Conservation (phyloP, 495 filamentous ascomycete genomes). For the Hypoxylon subgilvum region DNA sequence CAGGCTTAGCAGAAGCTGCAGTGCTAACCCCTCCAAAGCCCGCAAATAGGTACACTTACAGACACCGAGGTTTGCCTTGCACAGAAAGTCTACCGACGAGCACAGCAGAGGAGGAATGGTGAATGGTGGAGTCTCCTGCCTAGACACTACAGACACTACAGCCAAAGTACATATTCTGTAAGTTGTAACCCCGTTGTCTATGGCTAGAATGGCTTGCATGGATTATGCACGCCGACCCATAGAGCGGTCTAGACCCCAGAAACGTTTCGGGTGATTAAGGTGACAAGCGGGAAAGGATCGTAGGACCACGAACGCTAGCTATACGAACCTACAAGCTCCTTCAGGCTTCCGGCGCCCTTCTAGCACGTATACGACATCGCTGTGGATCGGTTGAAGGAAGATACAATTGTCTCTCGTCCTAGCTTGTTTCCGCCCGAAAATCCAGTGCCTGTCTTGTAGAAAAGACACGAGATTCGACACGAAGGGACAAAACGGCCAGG, state of each 20-base stretch:
- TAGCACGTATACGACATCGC: background rate
- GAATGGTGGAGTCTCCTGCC: constrained; percentile 35
- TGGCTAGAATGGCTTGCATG: constrained; percentile 39
- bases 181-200: constrained; percentile 38
- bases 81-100: constrained; percentile 30
- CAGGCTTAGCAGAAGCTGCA: constrained; percentile 21
- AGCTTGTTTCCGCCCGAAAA: constrained; percentile 18
- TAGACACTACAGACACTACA: constrained; percentile 21
- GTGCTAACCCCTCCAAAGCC: constrained; percentile 24
- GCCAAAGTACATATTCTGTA: no score
- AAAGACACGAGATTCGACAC: constrained; percentile 15
- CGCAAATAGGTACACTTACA: constrained; percentile 35
- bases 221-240: constrained; percentile 32
- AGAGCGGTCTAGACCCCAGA: constrained; percentile 35
- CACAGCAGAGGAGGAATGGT: constrained; percentile 28
- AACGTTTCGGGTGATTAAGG: constrained; percentile 39
- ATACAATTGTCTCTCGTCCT: constrained; percentile 15
- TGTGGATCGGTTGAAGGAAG: background rate
- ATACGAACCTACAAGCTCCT: constrained; percentile 23
- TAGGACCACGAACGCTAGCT: constrained; percentile 21
- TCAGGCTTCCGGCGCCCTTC: constrained; percentile 16
- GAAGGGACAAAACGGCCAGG: constrained; percentile 9
- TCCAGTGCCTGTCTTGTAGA: background rate
- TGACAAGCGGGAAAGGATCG: constrained; percentile 36
- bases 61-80: constrained; percentile 39